Base-by-base conservation (phyloP, 371 early-diverging fungal species). In the Coemansia sp. region DNA sequence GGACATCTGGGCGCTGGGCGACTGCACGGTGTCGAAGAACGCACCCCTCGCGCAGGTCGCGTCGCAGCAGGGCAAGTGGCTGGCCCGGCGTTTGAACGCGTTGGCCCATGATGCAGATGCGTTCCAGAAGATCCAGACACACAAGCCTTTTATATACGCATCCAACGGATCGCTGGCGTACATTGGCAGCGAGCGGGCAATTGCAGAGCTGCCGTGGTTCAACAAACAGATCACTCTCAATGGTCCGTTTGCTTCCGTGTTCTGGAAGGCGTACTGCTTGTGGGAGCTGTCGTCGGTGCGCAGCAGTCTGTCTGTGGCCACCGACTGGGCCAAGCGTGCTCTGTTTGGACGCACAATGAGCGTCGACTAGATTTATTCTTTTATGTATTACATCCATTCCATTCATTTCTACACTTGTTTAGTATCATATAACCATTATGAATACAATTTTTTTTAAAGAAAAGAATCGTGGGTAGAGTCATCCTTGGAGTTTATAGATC, bases 21-120 rank as follows among this genome's bases (percentile, higher is more conserved):
- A 96, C 77, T 90, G 89, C 64, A 86, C 90, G 10, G 91, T 92
- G 5, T 91, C 94, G 22, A 87, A 88, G 72, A 84, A 83, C 62
- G 90, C 94, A n/a, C 93, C 94, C 21, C 92, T 93, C 47, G 95
- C 94, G 16, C 96, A 96, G 74, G 96, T 95, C 31, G 95, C 96
- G n/a, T 86, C 86, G 54, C 89, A 92, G 65, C 94, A 95, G 73
- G 96, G 94, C 51, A 84, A 84, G 54, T 94, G 93, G 82, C 84
- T 96, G 55, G 90, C 93, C 16, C 82, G 82, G 22, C 71, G 88
- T 10, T 87, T 94, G 71, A 83, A 85, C 60, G 74, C 72, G 53
- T 52, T 88, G 67, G 87, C 59, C 18, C 67, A 56, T 50, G 39
- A 40, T 13, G 72, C 81, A 14, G 45, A 47, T 31, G 62, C 72